Conservation (phyloP, 177 flowering plant species). For the Tripterygium wilfordii region DNA sequence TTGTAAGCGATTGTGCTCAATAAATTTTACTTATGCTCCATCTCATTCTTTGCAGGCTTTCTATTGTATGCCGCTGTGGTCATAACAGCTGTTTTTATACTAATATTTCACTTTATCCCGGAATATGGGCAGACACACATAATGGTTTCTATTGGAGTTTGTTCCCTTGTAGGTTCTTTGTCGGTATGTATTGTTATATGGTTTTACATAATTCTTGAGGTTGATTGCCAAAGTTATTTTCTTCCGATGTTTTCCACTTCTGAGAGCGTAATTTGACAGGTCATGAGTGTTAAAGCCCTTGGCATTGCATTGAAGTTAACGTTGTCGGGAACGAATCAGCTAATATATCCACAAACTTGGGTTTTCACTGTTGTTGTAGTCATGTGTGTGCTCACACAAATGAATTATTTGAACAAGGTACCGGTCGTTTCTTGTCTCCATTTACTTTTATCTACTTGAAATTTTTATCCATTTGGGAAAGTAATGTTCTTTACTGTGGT, state of each 20-base stretch:
- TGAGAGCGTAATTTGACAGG: constrained; percentile 27
- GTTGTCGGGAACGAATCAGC: constrained; percentile 61
- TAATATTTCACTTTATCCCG: constrained; percentile 65
- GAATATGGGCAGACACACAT: constrained; percentile 85
- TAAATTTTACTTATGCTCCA: too few species aligned
- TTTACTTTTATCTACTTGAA: background rate
- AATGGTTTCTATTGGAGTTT: constrained; percentile 81
- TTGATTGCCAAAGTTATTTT: background rate
- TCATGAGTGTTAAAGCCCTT: constrained; percentile 70
- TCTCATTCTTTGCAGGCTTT: constrained; percentile 50
- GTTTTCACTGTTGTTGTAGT: constrained; percentile 48
- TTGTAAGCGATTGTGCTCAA: too few species aligned
- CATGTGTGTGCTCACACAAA: constrained; percentile 53
- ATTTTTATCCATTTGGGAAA: too few species aligned
- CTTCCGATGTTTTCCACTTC: constrained; percentile 1
- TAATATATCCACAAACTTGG: constrained; percentile 72
- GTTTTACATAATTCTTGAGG: background rate
- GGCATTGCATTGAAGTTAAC: constrained; percentile 73
- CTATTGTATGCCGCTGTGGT: constrained; percentile 70
- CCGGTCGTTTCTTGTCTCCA: background rate
- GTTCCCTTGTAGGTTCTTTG: constrained; percentile 82
- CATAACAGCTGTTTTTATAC: constrained; percentile 50
- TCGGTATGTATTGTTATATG: constrained; percentile 54
- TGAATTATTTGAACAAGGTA: constrained; percentile 79
- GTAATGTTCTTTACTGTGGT: too few species aligned